Evolutionary conservation across 192 early-diverging fungal genomes (phyloP), one percentile per base, ranked within the genome.

Genomic region (Coemansia aciculifera): DNA sequence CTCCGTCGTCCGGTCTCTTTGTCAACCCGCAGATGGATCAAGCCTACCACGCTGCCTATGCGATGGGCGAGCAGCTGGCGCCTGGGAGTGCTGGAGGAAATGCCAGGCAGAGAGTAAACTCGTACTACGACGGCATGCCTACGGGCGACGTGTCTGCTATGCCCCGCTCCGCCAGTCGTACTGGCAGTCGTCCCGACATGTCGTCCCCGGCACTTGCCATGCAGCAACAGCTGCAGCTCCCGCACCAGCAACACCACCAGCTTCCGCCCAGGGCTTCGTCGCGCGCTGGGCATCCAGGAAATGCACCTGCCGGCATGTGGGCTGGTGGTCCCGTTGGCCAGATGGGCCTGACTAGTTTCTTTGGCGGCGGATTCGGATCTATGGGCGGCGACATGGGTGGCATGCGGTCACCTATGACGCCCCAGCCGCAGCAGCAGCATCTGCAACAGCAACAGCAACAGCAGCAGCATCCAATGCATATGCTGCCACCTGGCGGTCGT

Each of bases 301-400:
- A 49, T 32, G 68, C 56, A 9, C 59, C 66, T 21, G 78, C 56
- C 10, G 62, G 65, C 10, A 70, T 75, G 78, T 72, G 69, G 78
- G 62, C 68, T 27, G 72, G 52, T 8, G 52, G 74, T 6, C 69
- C 59, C 36, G 43, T 69, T 43, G 69, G 68, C 23, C 68, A 66
- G 61, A 64, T 68, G 61, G 74, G 78, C 19, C 60, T 81, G 49
- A 67, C 63, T 21, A 66, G 24, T 23, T 48, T 81, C 10, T 81
- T 81, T 67, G 74, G 79, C 57, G 74, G 79, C 34, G 79, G 79
- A 1, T 81, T 81, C 70, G 79, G 79, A 12, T 73, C 79, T 19
- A 67, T 81, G 68, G 74, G 79, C 12, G 66, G 66, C 23, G 73
- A 67, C 38, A 68, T 63, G 42, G 63, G 66, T 6, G 66, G 49